phyloP scores from a whole-genome alignment of 495 filamentous ascomycete species.

The Tirmania nivea region DNA sequence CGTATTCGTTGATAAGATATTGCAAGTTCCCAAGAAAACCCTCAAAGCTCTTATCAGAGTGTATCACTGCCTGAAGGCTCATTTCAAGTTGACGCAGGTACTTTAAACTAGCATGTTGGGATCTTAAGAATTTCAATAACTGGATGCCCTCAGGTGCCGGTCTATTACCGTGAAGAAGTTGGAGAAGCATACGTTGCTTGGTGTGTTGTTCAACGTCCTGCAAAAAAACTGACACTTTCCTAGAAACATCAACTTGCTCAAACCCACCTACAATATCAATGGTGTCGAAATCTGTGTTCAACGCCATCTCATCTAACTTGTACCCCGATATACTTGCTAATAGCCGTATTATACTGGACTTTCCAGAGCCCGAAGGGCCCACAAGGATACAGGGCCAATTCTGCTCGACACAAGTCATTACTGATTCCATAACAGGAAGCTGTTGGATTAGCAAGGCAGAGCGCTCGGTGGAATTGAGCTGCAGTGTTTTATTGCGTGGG shows the following conservation, averaged over 20 bases:
- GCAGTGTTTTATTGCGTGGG: slow-evolving; percentile 32
- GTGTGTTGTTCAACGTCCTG: slow-evolving; percentile 17
- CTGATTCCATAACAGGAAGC: slow-evolving; percentile 52
- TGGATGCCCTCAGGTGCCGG: neutral
- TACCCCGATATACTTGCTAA: slow-evolving; percentile 59
- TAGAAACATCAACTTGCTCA: slow-evolving; percentile 69
- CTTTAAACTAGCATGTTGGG: neutral
- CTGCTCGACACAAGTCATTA: slow-evolving; percentile 69
- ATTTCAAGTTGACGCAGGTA: neutral
- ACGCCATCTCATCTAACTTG: slow-evolving; percentile 48
- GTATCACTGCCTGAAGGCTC: neutral
- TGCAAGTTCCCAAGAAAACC: neutral
- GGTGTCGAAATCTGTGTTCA: slow-evolving; percentile 85
- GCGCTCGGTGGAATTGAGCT: slow-evolving; percentile 31
- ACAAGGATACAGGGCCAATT: slow-evolving; percentile 76
- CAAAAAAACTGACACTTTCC: slow-evolving; percentile 37
- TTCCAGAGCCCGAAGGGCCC: slow-evolving; percentile 68
- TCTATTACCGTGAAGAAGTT: neutral
- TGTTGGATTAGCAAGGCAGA: slow-evolving; percentile 36
- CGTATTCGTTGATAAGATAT: slow-evolving; percentile 2
- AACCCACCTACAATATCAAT: slow-evolving; percentile 95
- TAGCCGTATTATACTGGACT: slow-evolving; percentile 54
- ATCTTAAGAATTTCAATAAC: slow-evolving; percentile 5
- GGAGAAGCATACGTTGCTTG: neutral
- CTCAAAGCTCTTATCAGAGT: neutral